Base-by-base conservation (phyloP, 257 asterid species). In the Cordia subcordata region DNA sequence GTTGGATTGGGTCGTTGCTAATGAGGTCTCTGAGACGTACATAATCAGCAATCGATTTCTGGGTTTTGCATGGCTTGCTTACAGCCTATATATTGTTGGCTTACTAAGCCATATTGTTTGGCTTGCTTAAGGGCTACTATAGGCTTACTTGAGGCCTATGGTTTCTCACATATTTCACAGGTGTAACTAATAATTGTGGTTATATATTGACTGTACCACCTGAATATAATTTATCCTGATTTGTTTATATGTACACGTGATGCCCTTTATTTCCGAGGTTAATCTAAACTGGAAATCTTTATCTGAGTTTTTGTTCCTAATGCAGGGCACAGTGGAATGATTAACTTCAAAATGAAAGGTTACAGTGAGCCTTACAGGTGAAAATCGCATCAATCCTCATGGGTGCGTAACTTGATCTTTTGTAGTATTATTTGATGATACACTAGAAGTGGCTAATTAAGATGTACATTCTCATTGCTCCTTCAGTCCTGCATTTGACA, bases 301-400 rank as follows among this genome's bases (percentile, higher is more conserved):
- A 42, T n/a, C 70, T 58, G 32, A 49, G 49, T 18, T 44, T 64
- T 45, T 70, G 55, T 66, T 17, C 54, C 52, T 21, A 63, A 68
- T 76, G 87, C 86, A 85, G 94, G 82, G 53, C 88, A 69, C 40
- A 60, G 66, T 61, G 66, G 82, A 57, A 58, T 77, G 19, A 66
- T 77, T 58, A 69, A 62, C 59, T 68, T 60, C 38, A 82, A 64
- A 61, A 17, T 18, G 77, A 65, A 58, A 61, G 50, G 52, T 69
- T 16, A 39, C 68, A 64, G 74, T 68, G 47, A 57, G 64, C 61
- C 62, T 65, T 57, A 33, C 13, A 59, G 51, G 14, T 12, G 59
- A 61, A 57, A 52, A 71, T 49, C 63, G 69, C 59, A 21, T 60
- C 49, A 17, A 35, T 56, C 19, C 20, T 51, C 53, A 35, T 19